phyloP scores from a whole-genome alignment of 805 yeast genomes.

The Candida ovalis region DNA sequence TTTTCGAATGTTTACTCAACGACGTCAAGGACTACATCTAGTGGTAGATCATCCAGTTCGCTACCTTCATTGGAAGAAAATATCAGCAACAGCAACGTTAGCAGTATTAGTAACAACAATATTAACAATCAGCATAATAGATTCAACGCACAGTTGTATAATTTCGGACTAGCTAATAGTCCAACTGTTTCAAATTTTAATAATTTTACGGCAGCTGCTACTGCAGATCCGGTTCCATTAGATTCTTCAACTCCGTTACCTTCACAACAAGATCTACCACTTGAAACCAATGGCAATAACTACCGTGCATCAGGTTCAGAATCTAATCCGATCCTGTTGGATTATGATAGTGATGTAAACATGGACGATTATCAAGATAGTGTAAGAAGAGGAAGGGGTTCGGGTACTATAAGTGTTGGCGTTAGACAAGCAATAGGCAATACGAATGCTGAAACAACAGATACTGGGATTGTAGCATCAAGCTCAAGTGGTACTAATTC shows the following conservation, averaged over 20 bases:
- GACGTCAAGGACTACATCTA: conserved; percentile 7
- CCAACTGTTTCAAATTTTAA: conserved; percentile 29
- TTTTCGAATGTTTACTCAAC: conserved; percentile 2
- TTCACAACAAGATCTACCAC: not conserved
- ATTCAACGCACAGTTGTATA: conserved; percentile 26
- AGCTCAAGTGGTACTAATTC: not conserved
- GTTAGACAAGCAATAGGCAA: not conserved
- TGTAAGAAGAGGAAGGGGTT: not conserved
- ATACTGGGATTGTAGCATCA: no score
- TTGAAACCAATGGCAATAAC: not conserved
- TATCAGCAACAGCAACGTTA: not conserved
- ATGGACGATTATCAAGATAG: conserved; percentile 8
- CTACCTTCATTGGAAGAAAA: conserved; percentile 8
- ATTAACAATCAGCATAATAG: conserved; percentile 19
- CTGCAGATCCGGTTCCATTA: conserved; percentile 11
- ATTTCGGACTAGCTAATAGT: conserved; percentile 25
- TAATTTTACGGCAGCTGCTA: conserved; percentile 5
- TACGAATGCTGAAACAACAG: not conserved
- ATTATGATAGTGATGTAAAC: conserved; percentile 16
- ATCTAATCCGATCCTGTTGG: conserved; percentile 13
- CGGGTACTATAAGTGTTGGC: not conserved
- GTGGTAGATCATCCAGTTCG: conserved; percentile 15
- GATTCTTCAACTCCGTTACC: conserved; percentile 15
- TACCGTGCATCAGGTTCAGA: conserved; percentile 2
- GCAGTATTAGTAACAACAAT: no score